phyloP scores from a whole-genome alignment of 345 rosid genomes.

The Acer negundo region DNA sequence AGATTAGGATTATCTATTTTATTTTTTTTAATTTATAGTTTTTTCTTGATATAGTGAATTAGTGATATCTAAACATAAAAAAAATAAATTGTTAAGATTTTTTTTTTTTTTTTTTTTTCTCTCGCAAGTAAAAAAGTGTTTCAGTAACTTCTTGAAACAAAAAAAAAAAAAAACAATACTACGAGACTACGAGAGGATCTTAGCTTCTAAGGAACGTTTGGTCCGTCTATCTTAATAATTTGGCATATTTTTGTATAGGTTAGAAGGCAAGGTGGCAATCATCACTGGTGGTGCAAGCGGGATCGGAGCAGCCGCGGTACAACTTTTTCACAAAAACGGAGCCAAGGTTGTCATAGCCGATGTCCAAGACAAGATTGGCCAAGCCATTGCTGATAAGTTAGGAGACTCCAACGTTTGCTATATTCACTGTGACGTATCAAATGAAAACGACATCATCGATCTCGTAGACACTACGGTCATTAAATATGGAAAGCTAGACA shows the following conservation, averaged over 20 bases:
- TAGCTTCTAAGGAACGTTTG: too few species aligned
- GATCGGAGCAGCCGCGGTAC: constrained; percentile 33
- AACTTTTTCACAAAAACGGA: constrained; percentile 35
- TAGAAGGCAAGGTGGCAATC: constrained; percentile 42
- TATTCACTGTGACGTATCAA: constrained; percentile 42
- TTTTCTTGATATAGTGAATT: too few species aligned
- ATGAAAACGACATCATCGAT: constrained; percentile 33
- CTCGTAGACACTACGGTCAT: constrained; percentile 33
- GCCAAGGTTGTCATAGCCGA: constrained; percentile 49
- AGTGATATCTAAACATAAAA: too few species aligned
- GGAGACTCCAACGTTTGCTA: constrained; percentile 24
- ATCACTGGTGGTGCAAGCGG: constrained; percentile 47
- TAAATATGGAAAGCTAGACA: constrained; percentile 42
- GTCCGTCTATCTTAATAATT: too few species aligned
- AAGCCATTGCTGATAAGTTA: constrained; percentile 24
- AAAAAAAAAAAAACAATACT: too few species aligned
- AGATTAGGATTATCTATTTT: too few species aligned
- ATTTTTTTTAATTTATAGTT: too few species aligned
- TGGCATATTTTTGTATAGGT: constrained; percentile 14
- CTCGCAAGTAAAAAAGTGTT: too few species aligned
- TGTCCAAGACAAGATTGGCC: constrained; percentile 35
- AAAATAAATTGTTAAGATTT: too few species aligned
- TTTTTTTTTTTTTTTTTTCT: too few species aligned
- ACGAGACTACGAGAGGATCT: too few species aligned
- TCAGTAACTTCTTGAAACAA: too few species aligned